Conservation (phyloP, 2,329 filamentous ascomycete genomes). For the Sclerotinia minor region DNA sequence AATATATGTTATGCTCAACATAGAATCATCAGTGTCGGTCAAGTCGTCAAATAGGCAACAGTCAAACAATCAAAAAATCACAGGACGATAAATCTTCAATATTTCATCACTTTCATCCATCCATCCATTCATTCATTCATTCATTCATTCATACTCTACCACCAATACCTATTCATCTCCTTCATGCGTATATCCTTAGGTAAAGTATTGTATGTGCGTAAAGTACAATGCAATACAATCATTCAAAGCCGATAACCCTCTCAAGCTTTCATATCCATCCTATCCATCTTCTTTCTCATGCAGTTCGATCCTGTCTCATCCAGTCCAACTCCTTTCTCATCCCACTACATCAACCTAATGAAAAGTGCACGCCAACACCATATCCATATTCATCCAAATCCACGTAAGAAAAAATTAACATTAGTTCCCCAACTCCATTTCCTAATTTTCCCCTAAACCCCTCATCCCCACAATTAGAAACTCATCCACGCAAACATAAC, state of each 20-base stretch:
- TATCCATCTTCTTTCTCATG: not conserved
- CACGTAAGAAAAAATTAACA: not conserved
- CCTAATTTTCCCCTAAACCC: not conserved
- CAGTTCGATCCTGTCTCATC: no score
- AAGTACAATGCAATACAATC: conserved; percentile 1
- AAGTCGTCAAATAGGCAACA: no score
- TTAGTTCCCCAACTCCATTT: conserved; percentile 15
- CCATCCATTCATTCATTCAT: no score
- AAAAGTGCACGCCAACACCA: not conserved
- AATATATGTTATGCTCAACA: no score
- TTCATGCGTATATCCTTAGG: not conserved
- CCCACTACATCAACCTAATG: not conserved
- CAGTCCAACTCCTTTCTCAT: no score
- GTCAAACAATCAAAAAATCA: not conserved
- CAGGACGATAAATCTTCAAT: not conserved
- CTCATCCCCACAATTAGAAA: conserved; percentile 26
- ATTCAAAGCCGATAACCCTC: not conserved
- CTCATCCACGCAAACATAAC: conserved; percentile 44
- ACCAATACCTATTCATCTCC: not conserved
- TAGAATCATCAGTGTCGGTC: no score
- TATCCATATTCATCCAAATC: not conserved
- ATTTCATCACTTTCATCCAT: not conserved
- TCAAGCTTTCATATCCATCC: conserved; percentile 3
- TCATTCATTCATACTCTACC: not conserved
- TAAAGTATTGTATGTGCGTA: not conserved